Evolutionary conservation across 331 rosid species (phyloP), one percentile per base, ranked within the genome.

Genomic region (Cucumis variabilis): DNA sequence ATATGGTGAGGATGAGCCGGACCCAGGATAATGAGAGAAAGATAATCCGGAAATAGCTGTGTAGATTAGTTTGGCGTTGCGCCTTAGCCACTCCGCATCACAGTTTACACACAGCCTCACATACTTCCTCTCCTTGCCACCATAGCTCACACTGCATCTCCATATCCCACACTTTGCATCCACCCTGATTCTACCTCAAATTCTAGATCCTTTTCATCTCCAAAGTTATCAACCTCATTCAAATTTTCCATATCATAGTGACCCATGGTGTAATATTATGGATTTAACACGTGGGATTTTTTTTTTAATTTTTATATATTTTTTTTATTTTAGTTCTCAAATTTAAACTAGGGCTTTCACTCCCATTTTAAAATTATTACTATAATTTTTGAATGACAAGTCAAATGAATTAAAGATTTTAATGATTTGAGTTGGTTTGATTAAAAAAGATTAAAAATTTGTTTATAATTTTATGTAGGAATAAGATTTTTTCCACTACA

Each of bases 71-170:
- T 80, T 80, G 10, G 11, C 27, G 44, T 53, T 55, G 17, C 41
- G 66, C 84, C 84, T 77, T 77, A 77, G 37, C 83, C 83, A 75
- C 60, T 75, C 58, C 30, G 5, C 28, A 24, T 15, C 83, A 37
- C 24, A 72, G 14, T 20, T 19, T 19, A 16, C 51, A 17, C n/a
- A n/a, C 11, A 72, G 50, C 24, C n/a, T 30, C 78, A 28, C 71
- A 66, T 6, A 66, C 30, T n/a, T 25, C 77, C 41, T 71, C 79
- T 13, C 7, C 2, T 7, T 24, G 25, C 9, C 79, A 17, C 25
- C 17, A 83, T 92, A 94, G 93, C 93, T 21, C 87, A 55, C 86
- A 91, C 92, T 10, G 46, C 92, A 5, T 58, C 89, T n/a, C 55
- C 89, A 9, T 87, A 88, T 83, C 91, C 93, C 28, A 83, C 93